Conservation (phyloP, 306 rosid species). For the Senna siamea region DNA sequence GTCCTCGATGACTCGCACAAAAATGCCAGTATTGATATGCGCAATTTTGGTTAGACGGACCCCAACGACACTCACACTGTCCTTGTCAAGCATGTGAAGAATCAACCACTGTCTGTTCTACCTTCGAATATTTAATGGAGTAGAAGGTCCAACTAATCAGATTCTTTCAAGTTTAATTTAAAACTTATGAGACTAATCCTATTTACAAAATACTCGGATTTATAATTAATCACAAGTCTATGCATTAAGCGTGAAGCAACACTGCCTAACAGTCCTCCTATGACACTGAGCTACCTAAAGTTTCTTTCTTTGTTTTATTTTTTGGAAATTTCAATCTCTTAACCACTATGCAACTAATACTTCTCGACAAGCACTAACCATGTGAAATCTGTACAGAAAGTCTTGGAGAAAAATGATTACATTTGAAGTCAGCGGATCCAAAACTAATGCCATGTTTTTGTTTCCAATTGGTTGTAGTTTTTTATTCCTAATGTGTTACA, state of each 20-base stretch:
- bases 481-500: background rate
- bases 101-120: background rate
- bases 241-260: background rate
- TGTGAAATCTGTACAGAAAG: background rate
- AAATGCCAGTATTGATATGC: no score
- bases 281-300: background rate
- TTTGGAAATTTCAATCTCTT: background rate
- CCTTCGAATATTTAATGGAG: background rate
- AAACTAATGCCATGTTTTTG: background rate
- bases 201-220: background rate
- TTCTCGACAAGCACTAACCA: background rate
- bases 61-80: background rate
- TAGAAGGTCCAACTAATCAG: background rate
- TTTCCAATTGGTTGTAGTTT: background rate
- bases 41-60: no score
- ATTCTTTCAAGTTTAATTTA: no score
- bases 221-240: background rate
- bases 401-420: background rate
- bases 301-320: no score
- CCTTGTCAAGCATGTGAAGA: background rate
- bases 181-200: no score
- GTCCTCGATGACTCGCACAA: no score
- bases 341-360: conserved; percentile 9
- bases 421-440: background rate
- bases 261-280: background rate